Conservation (phyloP, 345 rosid genomes). For the Eutrema yunnanense region DNA sequence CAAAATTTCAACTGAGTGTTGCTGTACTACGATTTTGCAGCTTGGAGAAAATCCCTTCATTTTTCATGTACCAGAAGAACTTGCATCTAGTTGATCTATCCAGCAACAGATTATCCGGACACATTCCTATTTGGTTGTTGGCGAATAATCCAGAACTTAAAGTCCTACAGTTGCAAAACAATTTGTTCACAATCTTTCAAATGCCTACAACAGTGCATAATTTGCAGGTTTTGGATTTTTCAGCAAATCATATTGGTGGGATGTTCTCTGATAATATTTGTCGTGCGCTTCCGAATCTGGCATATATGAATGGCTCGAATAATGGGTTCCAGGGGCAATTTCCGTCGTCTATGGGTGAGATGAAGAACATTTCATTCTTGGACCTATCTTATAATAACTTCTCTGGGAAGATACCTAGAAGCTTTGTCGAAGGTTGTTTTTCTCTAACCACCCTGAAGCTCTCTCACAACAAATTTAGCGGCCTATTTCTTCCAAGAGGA, state of each 20-base stretch:
- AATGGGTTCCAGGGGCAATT: not conserved
- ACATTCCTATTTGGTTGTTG: no score
- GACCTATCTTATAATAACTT: not conserved
- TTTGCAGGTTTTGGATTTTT: no score
- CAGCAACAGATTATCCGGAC: no score
- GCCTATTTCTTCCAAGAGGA: not conserved
- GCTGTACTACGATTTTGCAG: no score
- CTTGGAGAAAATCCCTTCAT: no score
- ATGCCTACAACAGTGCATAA: no score
- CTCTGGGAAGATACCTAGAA: not conserved
- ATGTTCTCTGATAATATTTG: not conserved
- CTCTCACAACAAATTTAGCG: not conserved
- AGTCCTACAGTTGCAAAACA: no score
- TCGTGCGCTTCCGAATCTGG: not conserved
- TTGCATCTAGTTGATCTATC: no score
- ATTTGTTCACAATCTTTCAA: no score
- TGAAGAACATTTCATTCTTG: not conserved
- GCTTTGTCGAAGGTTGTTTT: not conserved
- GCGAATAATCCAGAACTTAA: no score
- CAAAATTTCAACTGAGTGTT: no score
- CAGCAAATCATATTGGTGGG: not conserved
- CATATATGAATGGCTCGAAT: not conserved
- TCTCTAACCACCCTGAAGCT: not conserved
- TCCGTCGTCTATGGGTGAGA: slow-evolving; percentile 5
- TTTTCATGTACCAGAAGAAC: no score